Base-by-base conservation (phyloP, 345 rosid species). In the Aethionema arabicum region DNA sequence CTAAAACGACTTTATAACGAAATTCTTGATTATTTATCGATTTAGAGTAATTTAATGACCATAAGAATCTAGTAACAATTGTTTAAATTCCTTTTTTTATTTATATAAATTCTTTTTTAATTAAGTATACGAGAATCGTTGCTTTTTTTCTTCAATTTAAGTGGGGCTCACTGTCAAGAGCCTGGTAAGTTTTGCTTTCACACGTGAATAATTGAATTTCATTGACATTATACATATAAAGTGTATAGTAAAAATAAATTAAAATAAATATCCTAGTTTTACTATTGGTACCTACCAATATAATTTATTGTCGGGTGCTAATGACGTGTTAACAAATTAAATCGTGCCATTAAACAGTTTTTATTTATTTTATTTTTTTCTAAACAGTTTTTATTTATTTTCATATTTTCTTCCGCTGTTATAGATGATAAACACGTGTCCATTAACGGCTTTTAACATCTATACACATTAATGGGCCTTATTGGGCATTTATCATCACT, bases 201-300 rank as follows among this genome's bases (percentile, higher is more conserved):
- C 60, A 67, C 65, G 37, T 49, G 59, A 58, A 29, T 49, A 56
- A 56, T 45, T 58, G 65, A 58, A 50, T n/a, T 8, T 39, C 32
- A 32, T 16, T 16, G 58, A 16, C 58, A 48, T 50, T 41, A 21
- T 2, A 21, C 2, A 21, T 21, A 21, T 21, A 21, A 21, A 21
- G 27, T 21, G 1, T 21, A 21, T 21, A 21, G 2, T 21, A 21
- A 21, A 21, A 21, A 21, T 21, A 21, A 21, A 21, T 1, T 21
- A 21, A 21, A 21, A 21, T 21, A 21, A 21, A 1, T 21, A 21
- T 21, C 27, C 27, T 21, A 21, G 27, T 21, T 21, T 21, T 21
- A 1, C 27, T 21, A 21, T 21, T 21, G 27, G 27, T 21, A 21
- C 27, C 27, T 21, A 21, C 27, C 27, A 21, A 4, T 37, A 37